These are phyloP conservation scores for Candida krabiensis DNA, from an alignment of 805 yeast species.

Conservation along the genomic window DNA sequence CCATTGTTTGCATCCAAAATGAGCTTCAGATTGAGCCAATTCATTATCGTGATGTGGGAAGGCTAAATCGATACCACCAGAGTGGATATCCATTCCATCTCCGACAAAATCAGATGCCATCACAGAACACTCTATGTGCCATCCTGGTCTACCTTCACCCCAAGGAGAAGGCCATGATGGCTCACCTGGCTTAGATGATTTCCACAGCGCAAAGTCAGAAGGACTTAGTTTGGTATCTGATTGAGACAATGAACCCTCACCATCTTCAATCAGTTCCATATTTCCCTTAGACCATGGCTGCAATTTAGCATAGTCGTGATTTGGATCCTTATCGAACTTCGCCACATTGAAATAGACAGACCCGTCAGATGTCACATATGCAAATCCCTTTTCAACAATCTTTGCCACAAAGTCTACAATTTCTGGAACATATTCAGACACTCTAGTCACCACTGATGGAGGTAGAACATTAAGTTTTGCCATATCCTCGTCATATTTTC, in stretches of 20 bases:
- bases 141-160: conserved; percentile 98
- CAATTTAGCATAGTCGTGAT: conserved; percentile 88
- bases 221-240: conserved; percentile 64
- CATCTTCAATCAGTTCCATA: conserved; percentile 81
- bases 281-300: conserved; percentile 98
- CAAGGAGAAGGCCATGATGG: conserved; percentile 95
- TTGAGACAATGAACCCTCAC: conserved; percentile 78
- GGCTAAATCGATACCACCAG: conserved; percentile 96
- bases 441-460: conserved; percentile 86
- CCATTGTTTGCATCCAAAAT: conserved; percentile 89
- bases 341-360: conserved; percentile 94
- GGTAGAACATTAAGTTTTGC: conserved; percentile 76
- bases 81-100: conserved; percentile 83
- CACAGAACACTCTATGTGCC: conserved; percentile 99
- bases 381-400: conserved; percentile 80
- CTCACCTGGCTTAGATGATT: conserved; percentile 94
- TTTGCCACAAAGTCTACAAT: conserved; percentile 74
- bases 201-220: conserved; percentile 96
- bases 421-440: conserved; percentile 93
- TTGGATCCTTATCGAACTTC: conserved; percentile 66
- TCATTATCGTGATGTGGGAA: conserved; percentile 99
- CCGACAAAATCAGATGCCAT: conserved; percentile 95
- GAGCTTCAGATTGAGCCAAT: conserved; percentile 95
- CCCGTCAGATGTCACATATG: conserved; percentile 80
- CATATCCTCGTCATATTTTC: conserved; percentile 85